Evolutionary conservation across 176 grass and related monocot genomes (phyloP), one percentile per base, ranked within the genome.

Genomic region (Lolium perenne): DNA sequence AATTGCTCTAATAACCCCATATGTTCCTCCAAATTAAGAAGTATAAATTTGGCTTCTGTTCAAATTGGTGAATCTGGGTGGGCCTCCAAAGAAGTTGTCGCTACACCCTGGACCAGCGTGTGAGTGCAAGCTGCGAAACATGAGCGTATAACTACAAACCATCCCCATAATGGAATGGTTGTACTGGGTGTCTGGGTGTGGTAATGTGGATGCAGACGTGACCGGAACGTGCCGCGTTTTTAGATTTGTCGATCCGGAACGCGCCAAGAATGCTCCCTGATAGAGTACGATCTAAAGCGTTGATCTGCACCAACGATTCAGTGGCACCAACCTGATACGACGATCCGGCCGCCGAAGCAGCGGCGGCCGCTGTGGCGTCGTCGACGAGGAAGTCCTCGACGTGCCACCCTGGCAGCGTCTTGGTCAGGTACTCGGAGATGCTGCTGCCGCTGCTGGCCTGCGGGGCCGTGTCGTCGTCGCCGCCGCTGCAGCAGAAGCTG

Each of bases 401-500:
- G 57, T 95, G 92, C 96, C 96, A 98, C 0, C 96, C 93, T 11
- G 96, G 96, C 50, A 95, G 87, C 82, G 86, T 98, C 79, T 98
- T 98, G 53, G 86, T 98, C 1, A 98, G 91, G 87, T 98, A 98
- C 84, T 98, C 93, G 64, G 95, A 98, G 85, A 98, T 95, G 85
- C 95, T 97, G 87, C 93, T 94, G 87, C 95, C 91, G 76, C 79
- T 78, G 82, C 94, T 68, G 26, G 26, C 26, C 26, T 29, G 26
- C 26, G 26, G 26, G 26, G 26, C 26, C 26, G 26, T 29, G 26
- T 29, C 26, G 35, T 81, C 84, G 46, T 63, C 80, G 68, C 38
- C 84, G 23, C 48, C 68, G 72, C 82, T 77, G 94, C 63, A 70
- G 84, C 79, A 75, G 67, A 38, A 55, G 82, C 82, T 86, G 79